Conservation (phyloP, 139 green algal species). For the Asterochloris erici region DNA sequence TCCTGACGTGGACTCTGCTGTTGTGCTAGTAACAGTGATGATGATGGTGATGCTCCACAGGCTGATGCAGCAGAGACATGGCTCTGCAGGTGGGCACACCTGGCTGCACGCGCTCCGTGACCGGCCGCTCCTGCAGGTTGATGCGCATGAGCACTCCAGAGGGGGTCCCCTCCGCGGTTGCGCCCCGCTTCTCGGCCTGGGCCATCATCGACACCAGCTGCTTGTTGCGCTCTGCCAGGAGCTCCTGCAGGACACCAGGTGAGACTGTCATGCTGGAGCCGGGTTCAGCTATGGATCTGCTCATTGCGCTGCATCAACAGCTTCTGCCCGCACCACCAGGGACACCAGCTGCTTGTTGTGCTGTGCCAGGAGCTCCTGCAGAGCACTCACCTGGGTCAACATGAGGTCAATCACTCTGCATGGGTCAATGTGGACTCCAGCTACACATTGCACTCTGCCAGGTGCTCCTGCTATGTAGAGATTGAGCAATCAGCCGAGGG, state of each 20-base stretch:
- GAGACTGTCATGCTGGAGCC: too few species aligned
- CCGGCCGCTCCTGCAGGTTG: slow-evolving; percentile 32
- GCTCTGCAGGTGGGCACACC: not conserved
- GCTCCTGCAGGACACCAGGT: slow-evolving; percentile 9
- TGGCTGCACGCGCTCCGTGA: slow-evolving; percentile 10
- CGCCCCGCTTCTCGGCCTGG: slow-evolving; percentile 20
- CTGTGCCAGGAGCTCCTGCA: not conserved
- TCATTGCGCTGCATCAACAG: not conserved
- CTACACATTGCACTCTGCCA: too few species aligned
- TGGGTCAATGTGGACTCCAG: too few species aligned
- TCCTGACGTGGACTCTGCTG: too few species aligned
- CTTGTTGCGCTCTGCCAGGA: slow-evolving; percentile 19
- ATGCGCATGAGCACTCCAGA: slow-evolving; percentile 26
- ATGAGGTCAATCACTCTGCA: too few species aligned
- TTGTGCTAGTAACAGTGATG: too few species aligned
- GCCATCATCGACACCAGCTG: slow-evolving; percentile 37
- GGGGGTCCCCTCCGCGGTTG: not conserved
- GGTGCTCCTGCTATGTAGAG: too few species aligned
- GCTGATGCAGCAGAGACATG: too few species aligned
- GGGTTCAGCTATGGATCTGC: too few species aligned
- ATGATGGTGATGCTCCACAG: too few species aligned
- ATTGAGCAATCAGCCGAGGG: too few species aligned
- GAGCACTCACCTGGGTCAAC: not conserved
- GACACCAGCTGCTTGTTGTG: not conserved
- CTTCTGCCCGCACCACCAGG: not conserved